Base-by-base conservation (phyloP, 2,329 filamentous ascomycete species). In the Microdochium nivale region DNA sequence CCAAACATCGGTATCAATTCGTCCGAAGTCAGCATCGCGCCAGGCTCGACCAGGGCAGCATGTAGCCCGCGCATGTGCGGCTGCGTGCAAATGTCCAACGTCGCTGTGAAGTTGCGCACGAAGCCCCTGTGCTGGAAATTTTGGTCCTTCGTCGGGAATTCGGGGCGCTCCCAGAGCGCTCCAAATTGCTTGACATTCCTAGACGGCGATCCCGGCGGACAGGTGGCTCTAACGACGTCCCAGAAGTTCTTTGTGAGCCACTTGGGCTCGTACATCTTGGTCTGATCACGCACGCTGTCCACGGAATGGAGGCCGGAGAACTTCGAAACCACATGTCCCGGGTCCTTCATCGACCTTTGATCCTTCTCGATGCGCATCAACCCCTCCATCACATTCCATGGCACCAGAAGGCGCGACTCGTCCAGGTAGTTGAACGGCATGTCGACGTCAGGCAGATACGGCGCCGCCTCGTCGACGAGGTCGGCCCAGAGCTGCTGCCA, bases 371-470 rank as follows among this genome's bases (percentile, higher is more conserved):
- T 67, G 8, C 65, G 65, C 10, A 84, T 70, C 48, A 79, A 67
- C 24, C 67, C 67, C 24, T 76, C 70, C 51, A 86, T 74, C 14
- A 77, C 70, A 51, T 84, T 74, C 67, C 75, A 81, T 10, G 79
- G 74, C 2, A 83, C 79, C 27, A 85, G 66, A n/a, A 87, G 63
- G 23, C 83, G 73, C 25, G 82, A 76, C 61, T 86, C 80, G 61
- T 86, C 82, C 66, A 83, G 73, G 50, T 75, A 72, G 60, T 86
- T 86, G 67, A 86, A 79, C 11, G 81, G 77, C 70, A 86, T 83
- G 61, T 86, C 81, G 62, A 86, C 77, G 55, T 86, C 81, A 3
- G 82, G 83, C 23, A 86, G 62, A 49, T 74, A 67, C 14, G 72
- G 61, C 25, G 76, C 72, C 47, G 82, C 78, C 51, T 77, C 75